Evolutionary conservation across 176 grass and related monocot genomes (phyloP).

Genomic region (Ensete glaucum): DNA sequence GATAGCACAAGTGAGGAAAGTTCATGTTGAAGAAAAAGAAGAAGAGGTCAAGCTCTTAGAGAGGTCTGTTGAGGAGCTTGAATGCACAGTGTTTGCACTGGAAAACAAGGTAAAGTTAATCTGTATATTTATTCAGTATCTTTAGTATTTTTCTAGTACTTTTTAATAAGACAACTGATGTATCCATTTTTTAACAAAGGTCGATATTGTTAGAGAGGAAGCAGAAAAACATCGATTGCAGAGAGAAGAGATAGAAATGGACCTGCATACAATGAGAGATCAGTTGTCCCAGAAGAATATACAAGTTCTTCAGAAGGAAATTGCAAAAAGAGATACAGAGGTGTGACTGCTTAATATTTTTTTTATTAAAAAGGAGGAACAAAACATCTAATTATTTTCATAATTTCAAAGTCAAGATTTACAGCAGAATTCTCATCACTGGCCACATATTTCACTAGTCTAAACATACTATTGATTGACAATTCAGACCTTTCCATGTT

Average conservation of each 20-base stretch:
- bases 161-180: not conserved
- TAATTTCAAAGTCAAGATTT: no score
- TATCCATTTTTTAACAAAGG: slow-evolving; percentile 40
- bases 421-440: no score
- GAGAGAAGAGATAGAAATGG: slow-evolving; percentile 70
- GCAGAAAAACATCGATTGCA: slow-evolving; percentile 56
- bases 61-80: slow-evolving; percentile 69
- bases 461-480: not conserved
- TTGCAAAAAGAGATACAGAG: slow-evolving; percentile 79
- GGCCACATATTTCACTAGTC: not conserved
- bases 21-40: slow-evolving; percentile 77
- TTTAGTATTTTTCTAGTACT: slow-evolving; percentile 13
- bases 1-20: slow-evolving; percentile 62
- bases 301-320: slow-evolving; percentile 64
- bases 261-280: slow-evolving; percentile 66
- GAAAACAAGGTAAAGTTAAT: slow-evolving; percentile 60
- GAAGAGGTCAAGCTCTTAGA: slow-evolving; percentile 88
- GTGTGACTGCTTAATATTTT: slow-evolving; percentile 20
- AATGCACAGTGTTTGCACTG: slow-evolving; percentile 68
- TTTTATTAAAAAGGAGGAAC: not conserved
- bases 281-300: slow-evolving; percentile 55
- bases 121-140: not conserved
- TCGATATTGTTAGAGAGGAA: slow-evolving; percentile 65
- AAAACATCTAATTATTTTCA: no score
- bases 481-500: not conserved